phyloP scores from a whole-genome alignment of 139 green algal genomes.

The Volvox africanus region DNA sequence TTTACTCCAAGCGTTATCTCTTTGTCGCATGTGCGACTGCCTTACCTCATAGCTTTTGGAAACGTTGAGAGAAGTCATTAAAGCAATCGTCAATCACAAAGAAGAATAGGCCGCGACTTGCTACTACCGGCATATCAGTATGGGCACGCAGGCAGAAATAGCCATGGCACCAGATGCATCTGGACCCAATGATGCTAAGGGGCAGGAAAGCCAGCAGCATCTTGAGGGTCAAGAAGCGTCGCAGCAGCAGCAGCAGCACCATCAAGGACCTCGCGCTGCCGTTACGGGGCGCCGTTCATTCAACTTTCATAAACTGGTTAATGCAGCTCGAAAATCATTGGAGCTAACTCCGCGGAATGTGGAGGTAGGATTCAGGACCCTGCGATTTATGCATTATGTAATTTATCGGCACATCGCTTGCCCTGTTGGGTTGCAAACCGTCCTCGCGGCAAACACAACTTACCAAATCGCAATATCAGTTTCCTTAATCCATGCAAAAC shows the following conservation, averaged over 20 bases:
- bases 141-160: neutral
- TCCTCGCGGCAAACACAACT: no score
- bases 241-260: slow-evolving; percentile 4
- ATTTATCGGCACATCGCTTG: no score
- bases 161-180: neutral
- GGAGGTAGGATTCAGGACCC: neutral
- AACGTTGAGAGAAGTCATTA: no score
- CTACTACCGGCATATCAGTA: neutral
- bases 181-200: neutral
- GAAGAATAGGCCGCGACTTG: neutral
- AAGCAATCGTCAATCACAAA: no score
- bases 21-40: no score
- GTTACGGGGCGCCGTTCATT: neutral
- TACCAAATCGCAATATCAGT: no score
- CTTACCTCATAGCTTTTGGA: no score
- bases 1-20: no score
- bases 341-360: neutral
- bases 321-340: slow-evolving; percentile 3
- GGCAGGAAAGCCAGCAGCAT: neutral
- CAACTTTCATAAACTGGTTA: neutral
- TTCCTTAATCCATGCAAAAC: no score
- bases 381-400: no score
- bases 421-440: no score
- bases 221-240: neutral
- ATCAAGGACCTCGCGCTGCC: neutral